Percentiles rank a stretch among this genome's conserved stretches.
phyloP scores from a whole-genome alignment of 495 filamentous ascomycete genomes.

The Apiosordaria backusii region DNA sequence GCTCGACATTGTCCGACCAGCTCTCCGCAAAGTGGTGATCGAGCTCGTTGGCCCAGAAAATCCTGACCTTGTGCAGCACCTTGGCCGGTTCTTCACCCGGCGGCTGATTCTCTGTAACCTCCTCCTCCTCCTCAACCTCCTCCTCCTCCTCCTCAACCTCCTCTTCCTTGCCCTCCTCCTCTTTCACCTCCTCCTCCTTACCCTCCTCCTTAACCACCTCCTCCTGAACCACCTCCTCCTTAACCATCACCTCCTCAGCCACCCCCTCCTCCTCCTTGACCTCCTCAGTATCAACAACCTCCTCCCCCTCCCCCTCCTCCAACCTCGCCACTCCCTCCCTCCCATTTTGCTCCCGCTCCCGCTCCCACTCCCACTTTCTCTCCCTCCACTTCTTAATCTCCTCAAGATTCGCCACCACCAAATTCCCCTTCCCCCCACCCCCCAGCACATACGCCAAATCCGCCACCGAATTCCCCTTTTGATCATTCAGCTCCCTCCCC shows the following conservation, averaged over 20 bases:
- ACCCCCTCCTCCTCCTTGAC: constrained; percentile 15
- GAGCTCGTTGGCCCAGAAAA: constrained; percentile 67
- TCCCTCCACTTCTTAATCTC: constrained; percentile 28
- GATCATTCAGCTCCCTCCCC: constrained; percentile 69
- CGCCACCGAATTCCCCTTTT: constrained; percentile 83
- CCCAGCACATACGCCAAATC: constrained; percentile 77
- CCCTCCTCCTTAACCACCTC: constrained; percentile 14
- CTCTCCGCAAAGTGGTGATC: constrained; percentile 61
- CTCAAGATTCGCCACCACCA: constrained; percentile 37
- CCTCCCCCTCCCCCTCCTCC: constrained; percentile 31
- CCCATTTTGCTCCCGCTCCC: constrained; percentile 30
- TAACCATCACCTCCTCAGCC: constrained; percentile 10
- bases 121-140: constrained; percentile 11
- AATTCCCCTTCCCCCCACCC: constrained; percentile 46
- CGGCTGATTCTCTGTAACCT: not conserved
- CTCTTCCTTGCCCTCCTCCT: constrained; percentile 17
- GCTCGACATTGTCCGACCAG: constrained; percentile 69
- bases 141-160: constrained; percentile 17
- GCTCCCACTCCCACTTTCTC: no score
- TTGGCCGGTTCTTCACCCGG: constrained; percentile 3
- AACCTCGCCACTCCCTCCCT: constrained; percentile 30
- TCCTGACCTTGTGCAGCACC: constrained; percentile 38
- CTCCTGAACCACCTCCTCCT: constrained; percentile 8
- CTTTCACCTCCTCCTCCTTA: constrained; percentile 25
- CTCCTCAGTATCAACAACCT: constrained; percentile 16